phyloP scores from a whole-genome alignment of 2,329 filamentous ascomycete genomes.

The Cladosporium halotolerans region DNA sequence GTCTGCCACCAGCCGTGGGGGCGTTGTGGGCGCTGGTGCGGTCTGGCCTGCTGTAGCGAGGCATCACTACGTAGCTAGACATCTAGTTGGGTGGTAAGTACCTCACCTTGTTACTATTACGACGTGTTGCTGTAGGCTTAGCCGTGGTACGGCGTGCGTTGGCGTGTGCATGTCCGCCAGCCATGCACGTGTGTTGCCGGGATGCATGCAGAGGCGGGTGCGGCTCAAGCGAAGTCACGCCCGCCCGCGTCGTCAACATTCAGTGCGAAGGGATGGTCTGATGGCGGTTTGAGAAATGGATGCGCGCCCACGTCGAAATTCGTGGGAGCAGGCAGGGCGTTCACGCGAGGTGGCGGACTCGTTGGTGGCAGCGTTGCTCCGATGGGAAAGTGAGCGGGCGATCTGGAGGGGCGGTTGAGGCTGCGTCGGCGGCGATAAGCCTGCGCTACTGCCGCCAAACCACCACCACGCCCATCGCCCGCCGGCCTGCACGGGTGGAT shows the following conservation, averaged over 20 bases:
- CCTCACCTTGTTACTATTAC: too few species aligned
- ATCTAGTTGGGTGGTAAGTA: neutral
- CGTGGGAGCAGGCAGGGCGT: too few species aligned
- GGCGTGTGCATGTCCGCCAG: neutral
- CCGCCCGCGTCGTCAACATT: neutral
- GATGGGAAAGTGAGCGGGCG: neutral
- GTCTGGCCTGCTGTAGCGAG: too few species aligned
- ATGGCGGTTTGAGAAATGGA: too few species aligned
- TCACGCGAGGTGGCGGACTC: neutral
- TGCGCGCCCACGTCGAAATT: too few species aligned
- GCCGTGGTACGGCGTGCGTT: neutral
- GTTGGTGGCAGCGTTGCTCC: neutral
- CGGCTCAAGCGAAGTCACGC: neutral
- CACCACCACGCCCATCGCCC: neutral
- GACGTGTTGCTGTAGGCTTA: neutral
- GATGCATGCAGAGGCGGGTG: neutral
- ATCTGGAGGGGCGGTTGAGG: slow-evolving; percentile 4
- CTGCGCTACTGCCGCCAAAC: slow-evolving; percentile 7
- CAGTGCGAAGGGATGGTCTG: too few species aligned
- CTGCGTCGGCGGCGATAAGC: slow-evolving; percentile 3
- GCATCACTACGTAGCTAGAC: neutral
- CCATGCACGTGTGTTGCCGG: neutral
- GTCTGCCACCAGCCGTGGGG: neutral
- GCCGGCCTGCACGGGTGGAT: neutral
- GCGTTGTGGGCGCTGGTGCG: too few species aligned